Conservation (phyloP, 1,284 basidiomycete genomes). For the Sporisorium scitamineum region DNA sequence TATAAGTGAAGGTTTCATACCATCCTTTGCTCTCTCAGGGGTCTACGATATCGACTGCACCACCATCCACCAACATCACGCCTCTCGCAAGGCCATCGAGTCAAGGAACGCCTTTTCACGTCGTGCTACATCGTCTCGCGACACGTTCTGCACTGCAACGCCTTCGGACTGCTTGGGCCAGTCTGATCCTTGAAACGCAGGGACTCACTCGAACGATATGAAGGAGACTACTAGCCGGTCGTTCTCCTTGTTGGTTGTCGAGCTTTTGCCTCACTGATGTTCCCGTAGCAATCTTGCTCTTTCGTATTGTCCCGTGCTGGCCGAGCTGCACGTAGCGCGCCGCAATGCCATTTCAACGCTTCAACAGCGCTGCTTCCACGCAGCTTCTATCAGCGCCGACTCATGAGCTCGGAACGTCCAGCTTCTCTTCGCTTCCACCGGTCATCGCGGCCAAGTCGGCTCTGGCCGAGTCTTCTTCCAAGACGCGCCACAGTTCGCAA, state of each 20-base stretch:
- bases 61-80: neutral
- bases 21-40: neutral
- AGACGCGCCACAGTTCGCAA: conserved; percentile 12
- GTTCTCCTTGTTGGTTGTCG: neutral
- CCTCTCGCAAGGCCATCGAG: neutral
- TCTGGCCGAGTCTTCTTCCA: conserved; percentile 30
- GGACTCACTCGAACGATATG: conserved; percentile 19
- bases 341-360: conserved; percentile 35
- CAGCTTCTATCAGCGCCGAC: conserved; percentile 19
- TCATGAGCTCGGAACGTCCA: conserved; percentile 3
- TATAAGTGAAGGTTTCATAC: neutral
- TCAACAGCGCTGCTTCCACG: conserved; percentile 26
- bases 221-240: neutral
- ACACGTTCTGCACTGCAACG: conserved; percentile 4
- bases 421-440: conserved; percentile 7
- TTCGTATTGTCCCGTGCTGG: neutral
- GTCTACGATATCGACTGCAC: neutral
- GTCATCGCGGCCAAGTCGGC: conserved; percentile 27
- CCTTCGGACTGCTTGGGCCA: neutral
- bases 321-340: neutral
- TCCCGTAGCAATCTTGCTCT: neutral
- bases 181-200: conserved; percentile 1
- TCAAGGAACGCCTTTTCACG: neutral
- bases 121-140: neutral
- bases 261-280: conserved; percentile 22